Evolutionary conservation across 345 rosid species (phyloP).

Genomic region (Firmiana major): DNA sequence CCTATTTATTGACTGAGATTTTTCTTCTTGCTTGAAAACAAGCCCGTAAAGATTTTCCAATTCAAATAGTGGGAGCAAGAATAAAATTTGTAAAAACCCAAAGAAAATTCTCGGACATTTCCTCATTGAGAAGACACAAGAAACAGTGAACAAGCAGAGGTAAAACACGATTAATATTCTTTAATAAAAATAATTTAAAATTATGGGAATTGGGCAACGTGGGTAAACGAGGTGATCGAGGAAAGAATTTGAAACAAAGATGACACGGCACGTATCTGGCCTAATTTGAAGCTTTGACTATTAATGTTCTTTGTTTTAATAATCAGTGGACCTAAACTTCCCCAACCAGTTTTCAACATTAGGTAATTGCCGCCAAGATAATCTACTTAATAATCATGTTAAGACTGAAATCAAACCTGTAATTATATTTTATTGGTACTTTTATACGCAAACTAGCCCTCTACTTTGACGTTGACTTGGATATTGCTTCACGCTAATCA

Average conservation of each 20-base stretch:
- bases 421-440: background rate
- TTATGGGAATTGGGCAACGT: background rate
- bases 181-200: background rate
- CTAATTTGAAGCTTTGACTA: background rate
- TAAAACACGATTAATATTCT: background rate
- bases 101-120: background rate
- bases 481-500: background rate
- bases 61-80: background rate
- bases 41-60: background rate
- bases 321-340: background rate
- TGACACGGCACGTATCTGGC: background rate
- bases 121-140: background rate
- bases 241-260: slow-evolving; percentile 1
- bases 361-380: background rate
- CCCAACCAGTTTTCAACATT: background rate
- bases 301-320: background rate
- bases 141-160: background rate
- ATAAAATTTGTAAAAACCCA: background rate
- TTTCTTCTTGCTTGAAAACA: background rate
- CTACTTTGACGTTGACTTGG: background rate
- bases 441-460: background rate
- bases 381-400: background rate
- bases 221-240: background rate
- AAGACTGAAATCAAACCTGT: background rate
- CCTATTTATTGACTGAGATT: background rate